Evolutionary conservation across 352 stramenopile genomes (phyloP), one percentile per base, ranked within the genome.

Genomic region (Globisporangium cederbergense): DNA sequence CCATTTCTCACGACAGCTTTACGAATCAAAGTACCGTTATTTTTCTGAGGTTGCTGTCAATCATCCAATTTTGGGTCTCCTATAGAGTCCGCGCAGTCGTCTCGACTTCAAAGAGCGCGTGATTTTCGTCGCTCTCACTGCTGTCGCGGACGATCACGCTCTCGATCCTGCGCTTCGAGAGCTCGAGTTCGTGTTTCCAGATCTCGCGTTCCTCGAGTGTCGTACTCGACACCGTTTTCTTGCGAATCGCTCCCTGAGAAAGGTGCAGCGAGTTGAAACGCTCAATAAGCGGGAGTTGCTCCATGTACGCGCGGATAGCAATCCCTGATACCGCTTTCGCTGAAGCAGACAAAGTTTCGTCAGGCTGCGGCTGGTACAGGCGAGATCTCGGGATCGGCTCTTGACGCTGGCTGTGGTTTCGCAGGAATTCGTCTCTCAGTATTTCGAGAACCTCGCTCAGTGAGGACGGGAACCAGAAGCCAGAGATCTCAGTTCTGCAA

Each of bases 131-230:
- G 28, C 25, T 34, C 32, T 49, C 45, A 13, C 36, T 49, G 13
- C 11, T 43, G n/a, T 60, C 6, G 2, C 58, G 70, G 36, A 83
- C 38, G 28, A 72, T 34, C 3, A 73, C 66, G 42, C 50, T 67
- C 49, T 85, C 72, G 45, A 87, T 62, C 34, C 83, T 67, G 30
- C 81, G 72, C 65, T 90, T 92, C 8, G 79, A 81, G 62, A 85
- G 76, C 52, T 89, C 77, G n/a, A 90, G 69, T 52, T 77, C 73
- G 40, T 86, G 69, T 20, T 84, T 78, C 60, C 76, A 77, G 42
- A 62, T 63, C 28, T 78, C 76, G 22, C 70, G 68, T 45, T 78
- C 71, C 46, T 65, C 46, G 13, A 66, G 64, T 30, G 58, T 55
- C 32, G 55, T 38, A 4, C 30, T 16, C 7, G 54, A 66, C 28